Conservation (phyloP, 2,329 filamentous ascomycete genomes). For the Talaromyces rugulosus region DNA sequence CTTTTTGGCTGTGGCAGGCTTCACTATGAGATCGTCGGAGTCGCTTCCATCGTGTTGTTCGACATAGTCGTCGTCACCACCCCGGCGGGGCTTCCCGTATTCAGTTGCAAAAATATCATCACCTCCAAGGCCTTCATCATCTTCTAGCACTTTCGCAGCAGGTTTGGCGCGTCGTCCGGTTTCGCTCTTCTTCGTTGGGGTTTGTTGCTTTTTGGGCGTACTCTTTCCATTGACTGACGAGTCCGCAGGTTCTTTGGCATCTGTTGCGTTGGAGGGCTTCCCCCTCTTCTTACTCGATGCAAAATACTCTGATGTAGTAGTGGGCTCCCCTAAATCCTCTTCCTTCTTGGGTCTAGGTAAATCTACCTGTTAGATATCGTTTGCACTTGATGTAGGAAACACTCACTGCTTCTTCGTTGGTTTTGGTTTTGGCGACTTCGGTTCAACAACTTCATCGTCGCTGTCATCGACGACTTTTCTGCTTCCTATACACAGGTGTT, state of each 20-base stretch:
- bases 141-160: constrained; percentile 49
- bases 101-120: constrained; percentile 81
- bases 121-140: constrained; percentile 63
- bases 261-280: constrained; percentile 33
- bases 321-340: constrained; percentile 51
- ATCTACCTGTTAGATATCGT: constrained; percentile 9
- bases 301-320: constrained; percentile 62
- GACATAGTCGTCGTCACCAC: constrained; percentile 61
- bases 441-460: constrained; percentile 63
- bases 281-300: constrained; percentile 55
- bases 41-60: constrained; percentile 62
- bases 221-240: constrained; percentile 19
- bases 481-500: constrained; percentile 28
- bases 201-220: constrained; percentile 36
- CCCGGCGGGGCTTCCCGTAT: constrained; percentile 60
- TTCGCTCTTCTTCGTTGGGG: constrained; percentile 31
- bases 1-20: constrained; percentile 53
- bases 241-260: constrained; percentile 16
- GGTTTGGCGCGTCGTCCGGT: constrained; percentile 12
- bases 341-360: constrained; percentile 44
- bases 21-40: constrained; percentile 58
- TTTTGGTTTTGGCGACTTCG: constrained; percentile 34
- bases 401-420: constrained; percentile 47
- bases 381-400: constrained; percentile 4
- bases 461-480: constrained; percentile 78